phyloP scores from a whole-genome alignment of 192 early-diverging fungal species.

The Physocladia obscura region DNA sequence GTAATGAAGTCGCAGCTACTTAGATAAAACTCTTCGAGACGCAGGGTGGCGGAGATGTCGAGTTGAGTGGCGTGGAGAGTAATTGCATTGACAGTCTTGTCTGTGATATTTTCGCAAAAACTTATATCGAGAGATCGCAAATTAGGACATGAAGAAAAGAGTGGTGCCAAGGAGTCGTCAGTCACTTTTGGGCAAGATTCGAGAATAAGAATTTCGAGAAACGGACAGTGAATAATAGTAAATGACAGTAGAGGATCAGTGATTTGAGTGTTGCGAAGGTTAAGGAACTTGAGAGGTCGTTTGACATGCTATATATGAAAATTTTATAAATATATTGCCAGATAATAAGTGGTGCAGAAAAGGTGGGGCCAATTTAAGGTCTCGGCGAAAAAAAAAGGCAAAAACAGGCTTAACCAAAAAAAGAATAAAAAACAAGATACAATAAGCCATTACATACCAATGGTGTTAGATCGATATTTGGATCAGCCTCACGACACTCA shows the following conservation, averaged over 20 bases:
- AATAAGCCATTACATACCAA: neutral
- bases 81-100: slow-evolving; percentile 41
- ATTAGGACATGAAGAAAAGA: slow-evolving; percentile 37
- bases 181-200: slow-evolving; percentile 49
- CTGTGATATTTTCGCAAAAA: slow-evolving; percentile 51
- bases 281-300: slow-evolving; percentile 44
- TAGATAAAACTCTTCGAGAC: slow-evolving; percentile 45
- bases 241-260: slow-evolving; percentile 44
- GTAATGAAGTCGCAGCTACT: slow-evolving; percentile 46
- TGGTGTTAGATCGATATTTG: neutral
- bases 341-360: neutral
- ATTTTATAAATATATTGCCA: neutral
- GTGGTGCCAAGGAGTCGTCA: slow-evolving; percentile 43
- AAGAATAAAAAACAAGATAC: no score
- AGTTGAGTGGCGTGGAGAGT: slow-evolving; percentile 26
- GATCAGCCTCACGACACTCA: slow-evolving; percentile 40
- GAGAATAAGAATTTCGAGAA: slow-evolving; percentile 46
- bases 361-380: no score
- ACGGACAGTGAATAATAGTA: slow-evolving; percentile 39
- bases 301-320: neutral
- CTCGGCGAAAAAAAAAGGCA: no score
- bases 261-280: slow-evolving; percentile 50
- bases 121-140: slow-evolving; percentile 43
- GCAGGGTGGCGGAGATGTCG: neutral
- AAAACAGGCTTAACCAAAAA: neutral